A percentile compares a stretch with the other conserved stretches of the same genome.
These are phyloP conservation scores for Geotrichum phurueaensis DNA, from an alignment of 1,139 yeast genomes.

Conservation along the genomic window DNA sequence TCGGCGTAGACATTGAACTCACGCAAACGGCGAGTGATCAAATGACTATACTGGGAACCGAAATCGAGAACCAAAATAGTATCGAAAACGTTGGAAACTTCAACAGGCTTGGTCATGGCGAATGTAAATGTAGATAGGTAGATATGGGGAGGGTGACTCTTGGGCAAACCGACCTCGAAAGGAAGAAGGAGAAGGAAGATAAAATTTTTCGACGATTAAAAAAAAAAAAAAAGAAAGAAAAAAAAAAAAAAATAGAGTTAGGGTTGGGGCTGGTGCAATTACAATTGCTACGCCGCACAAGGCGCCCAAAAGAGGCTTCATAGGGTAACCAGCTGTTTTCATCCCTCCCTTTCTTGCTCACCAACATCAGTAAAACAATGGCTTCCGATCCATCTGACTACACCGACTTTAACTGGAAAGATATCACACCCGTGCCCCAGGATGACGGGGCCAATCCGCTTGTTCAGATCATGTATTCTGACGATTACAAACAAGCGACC, in stretches of 20 bases:
- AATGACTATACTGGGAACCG: constrained; percentile 96
- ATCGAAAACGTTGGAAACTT: constrained; percentile 80
- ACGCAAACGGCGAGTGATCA: constrained; percentile 94
- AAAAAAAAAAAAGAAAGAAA: not conserved
- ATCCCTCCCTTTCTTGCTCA: not conserved
- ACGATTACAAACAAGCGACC: constrained; percentile 55
- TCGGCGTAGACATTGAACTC: constrained; percentile 98
- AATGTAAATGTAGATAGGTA: not conserved
- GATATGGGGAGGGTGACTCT: constrained; percentile 10
- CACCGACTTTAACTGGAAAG: constrained; percentile 33
- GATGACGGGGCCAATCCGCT: constrained; percentile 45
- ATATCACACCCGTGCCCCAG: constrained; percentile 31
- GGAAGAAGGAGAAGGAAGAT: not conserved
- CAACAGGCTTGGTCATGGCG: constrained; percentile 29
- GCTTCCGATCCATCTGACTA: not conserved
- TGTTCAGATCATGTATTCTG: constrained; percentile 72
- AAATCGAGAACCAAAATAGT: constrained; percentile 95
- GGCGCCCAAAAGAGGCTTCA: not conserved
- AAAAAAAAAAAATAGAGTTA: not conserved
- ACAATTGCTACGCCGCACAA: not conserved
- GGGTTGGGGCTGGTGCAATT: not conserved
- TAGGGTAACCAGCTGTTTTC: not conserved
- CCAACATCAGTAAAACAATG: not conserved
- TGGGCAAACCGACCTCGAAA: not conserved
- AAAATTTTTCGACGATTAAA: not conserved